A percentile compares a stretch with the other conserved stretches of the same genome.
Evolutionary conservation across 208 protist genomes (phyloP).

Genomic region (Trypanosoma mega): DNA sequence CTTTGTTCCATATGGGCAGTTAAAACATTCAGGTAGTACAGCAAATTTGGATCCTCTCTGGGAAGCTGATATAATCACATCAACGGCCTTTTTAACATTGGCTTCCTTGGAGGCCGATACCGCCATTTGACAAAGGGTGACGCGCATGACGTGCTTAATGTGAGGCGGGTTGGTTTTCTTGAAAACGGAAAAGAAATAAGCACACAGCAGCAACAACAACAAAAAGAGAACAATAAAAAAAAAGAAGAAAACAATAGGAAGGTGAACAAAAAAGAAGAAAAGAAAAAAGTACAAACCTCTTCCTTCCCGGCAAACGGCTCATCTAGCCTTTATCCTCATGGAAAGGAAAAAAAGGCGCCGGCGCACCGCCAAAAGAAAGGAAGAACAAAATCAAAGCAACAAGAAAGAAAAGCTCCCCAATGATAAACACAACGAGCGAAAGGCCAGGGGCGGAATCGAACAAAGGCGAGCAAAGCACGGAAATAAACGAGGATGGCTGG

Average conservation of each 20-base stretch:
- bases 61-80: slow-evolving; percentile 72
- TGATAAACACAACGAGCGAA: too few species aligned
- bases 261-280: slow-evolving; percentile 14
- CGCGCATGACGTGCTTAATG: slow-evolving; percentile 46
- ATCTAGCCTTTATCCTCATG: too few species aligned
- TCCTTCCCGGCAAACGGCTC: too few species aligned
- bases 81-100: slow-evolving; percentile 83
- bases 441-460: too few species aligned
- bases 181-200: not conserved
- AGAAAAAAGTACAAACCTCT: slow-evolving; percentile 8
- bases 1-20: slow-evolving; percentile 94
- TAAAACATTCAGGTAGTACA: slow-evolving; percentile 94
- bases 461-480: too few species aligned
- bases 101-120: slow-evolving; percentile 62
- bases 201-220: slow-evolving; percentile 2
- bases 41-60: slow-evolving; percentile 82
- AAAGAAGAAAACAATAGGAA: slow-evolving; percentile 11
- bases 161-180: not conserved
- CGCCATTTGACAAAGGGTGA: slow-evolving; percentile 91
- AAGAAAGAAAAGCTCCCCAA: too few species aligned
- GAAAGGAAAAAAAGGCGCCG: too few species aligned
- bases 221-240: not conserved
- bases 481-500: too few species aligned
- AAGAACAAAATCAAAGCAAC: too few species aligned
- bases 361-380: too few species aligned